These are phyloP conservation scores for Senna tora DNA, from an alignment of 306 rosid species.

Conservation along the genomic window DNA sequence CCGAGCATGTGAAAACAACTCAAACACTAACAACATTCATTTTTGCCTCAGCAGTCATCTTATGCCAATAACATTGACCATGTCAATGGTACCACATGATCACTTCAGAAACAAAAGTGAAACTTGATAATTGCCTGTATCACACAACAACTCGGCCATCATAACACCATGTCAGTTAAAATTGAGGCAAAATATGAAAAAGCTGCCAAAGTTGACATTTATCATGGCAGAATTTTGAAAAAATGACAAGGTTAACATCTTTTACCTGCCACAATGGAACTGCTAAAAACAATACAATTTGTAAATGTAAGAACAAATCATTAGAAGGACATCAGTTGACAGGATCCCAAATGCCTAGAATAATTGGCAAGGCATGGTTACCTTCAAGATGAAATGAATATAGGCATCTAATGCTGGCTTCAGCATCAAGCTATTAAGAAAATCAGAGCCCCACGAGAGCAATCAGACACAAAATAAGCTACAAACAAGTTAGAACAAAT, in stretches of 20 bases:
- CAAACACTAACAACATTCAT: conserved; percentile 39
- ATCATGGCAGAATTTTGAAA: conserved; percentile 40
- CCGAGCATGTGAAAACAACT: conserved; percentile 32
- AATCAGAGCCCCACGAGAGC: conserved; percentile 45
- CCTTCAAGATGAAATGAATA: conserved; percentile 49
- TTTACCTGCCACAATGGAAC: conserved; percentile 64
- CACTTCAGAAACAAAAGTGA: conserved; percentile 51
- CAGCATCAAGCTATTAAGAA: conserved; percentile 50
- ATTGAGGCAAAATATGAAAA: conserved; percentile 34
- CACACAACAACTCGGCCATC: conserved; percentile 49
- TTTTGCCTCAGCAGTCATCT: conserved; percentile 46
- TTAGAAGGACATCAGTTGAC: conserved; percentile 19
- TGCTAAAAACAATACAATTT: conserved; percentile 44
- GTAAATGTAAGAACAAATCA: conserved; percentile 27
- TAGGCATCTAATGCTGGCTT: conserved; percentile 48
- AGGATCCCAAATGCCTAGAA: conserved; percentile 56
- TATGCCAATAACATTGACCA: conserved; percentile 39
- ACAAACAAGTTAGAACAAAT: conserved; percentile 53
- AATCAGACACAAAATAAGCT: conserved; percentile 41
- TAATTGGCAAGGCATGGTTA: conserved; percentile 48
- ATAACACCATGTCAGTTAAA: conserved; percentile 47
- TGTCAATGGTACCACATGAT: conserved; percentile 45
- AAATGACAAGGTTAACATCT: conserved; percentile 2
- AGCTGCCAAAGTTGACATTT: conserved; percentile 26
- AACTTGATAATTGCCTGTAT: conserved; percentile 52